Evolutionary conservation across 768 basidiomycete species (phyloP), one percentile per base, ranked within the genome.

Genomic region (Agrocybe chaxingu): DNA sequence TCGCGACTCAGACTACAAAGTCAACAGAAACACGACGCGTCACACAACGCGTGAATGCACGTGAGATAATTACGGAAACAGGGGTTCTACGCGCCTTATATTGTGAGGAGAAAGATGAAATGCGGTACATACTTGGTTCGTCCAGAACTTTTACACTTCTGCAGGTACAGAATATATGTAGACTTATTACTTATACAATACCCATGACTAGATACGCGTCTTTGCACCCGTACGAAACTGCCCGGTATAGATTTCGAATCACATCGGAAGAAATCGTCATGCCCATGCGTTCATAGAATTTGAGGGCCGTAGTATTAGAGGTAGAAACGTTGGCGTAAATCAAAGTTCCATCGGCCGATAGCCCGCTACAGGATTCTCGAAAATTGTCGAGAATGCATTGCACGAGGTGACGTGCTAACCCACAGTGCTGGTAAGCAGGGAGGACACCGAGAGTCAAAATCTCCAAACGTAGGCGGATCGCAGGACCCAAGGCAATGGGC

Each of bases 361-460:
- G 47, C 24, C 53, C 48, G 41, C 62, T 55, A 58, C 60, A 51
- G 47, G 65, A 59, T 49, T 62, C 58, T 31, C 62, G 60, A 56
- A 73, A 56, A 42, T 61, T 59, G 32, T 65, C 47, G 42, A 67
- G 46, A 0, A 70, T 62, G 30, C 65, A 61, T 30, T 61, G 64
- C 29, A 79, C 60, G 50, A 81, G 73, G 13, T 64, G 70, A 32
- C 69, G 70, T 8, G 74, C 78, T 34, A 80, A 60, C 34, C 77
- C 75, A 33, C 59, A 58, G 9, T 75, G 63, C 52, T 70, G 77
- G 59, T 69, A 74, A 2, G 66, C 53, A 3, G 78, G 77, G 38
- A 72, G 68, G 11, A 81, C 76, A 32, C 79, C 78, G 2, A 81
- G 73, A 1, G 78, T 78, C 31, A 79, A 75, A 52, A 81, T 74